Conservation (phyloP, 768 basidiomycete genomes). For the Cubamyces sp. region DNA sequence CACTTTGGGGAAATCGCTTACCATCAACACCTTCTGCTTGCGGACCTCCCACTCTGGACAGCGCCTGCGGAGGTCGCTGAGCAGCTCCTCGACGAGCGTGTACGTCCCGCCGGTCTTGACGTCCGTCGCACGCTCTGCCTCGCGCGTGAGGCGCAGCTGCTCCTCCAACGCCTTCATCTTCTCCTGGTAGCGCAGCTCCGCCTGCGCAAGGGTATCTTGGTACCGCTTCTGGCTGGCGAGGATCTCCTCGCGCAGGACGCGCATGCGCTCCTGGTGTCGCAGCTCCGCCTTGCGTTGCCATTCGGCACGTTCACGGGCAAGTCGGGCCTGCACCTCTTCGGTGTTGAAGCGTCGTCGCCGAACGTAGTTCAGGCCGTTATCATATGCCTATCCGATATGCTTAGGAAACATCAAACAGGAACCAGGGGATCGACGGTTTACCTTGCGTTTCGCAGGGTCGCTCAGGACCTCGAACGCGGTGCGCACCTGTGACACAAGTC, state of each 20-base stretch:
- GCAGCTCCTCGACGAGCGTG: slow-evolving; percentile 52
- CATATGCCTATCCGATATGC: slow-evolving; percentile 28
- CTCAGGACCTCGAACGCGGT: slow-evolving; percentile 37
- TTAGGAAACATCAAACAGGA: neutral
- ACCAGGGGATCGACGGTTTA: slow-evolving; percentile 14
- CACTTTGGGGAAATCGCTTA: slow-evolving; percentile 33
- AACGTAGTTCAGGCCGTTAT: slow-evolving; percentile 35
- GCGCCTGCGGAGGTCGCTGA: slow-evolving; percentile 54
- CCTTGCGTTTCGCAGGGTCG: slow-evolving; percentile 38
- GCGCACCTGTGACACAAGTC: slow-evolving; percentile 24
- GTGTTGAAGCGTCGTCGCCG: slow-evolving; percentile 20
- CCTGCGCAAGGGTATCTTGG: slow-evolving; percentile 28
- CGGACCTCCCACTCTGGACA: slow-evolving; percentile 69
- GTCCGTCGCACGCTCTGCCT: slow-evolving; percentile 42
- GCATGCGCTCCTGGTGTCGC: slow-evolving; percentile 54
- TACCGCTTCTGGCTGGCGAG: slow-evolving; percentile 31
- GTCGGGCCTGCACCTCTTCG: slow-evolving; percentile 29
- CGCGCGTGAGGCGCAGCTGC: slow-evolving; percentile 33
- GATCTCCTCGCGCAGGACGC: slow-evolving; percentile 40
- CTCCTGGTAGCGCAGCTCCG: slow-evolving; percentile 36
- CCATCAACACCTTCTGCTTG: slow-evolving; percentile 54
- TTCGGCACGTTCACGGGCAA: slow-evolving; percentile 33
- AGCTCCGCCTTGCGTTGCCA: slow-evolving; percentile 48
- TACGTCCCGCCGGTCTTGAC: slow-evolving; percentile 17
- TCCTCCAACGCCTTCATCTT: slow-evolving; percentile 44